Percentiles rank a stretch among this genome's conserved stretches.
Conservation (phyloP, 345 rosid genomes). For the Arabis hirsuta region DNA sequence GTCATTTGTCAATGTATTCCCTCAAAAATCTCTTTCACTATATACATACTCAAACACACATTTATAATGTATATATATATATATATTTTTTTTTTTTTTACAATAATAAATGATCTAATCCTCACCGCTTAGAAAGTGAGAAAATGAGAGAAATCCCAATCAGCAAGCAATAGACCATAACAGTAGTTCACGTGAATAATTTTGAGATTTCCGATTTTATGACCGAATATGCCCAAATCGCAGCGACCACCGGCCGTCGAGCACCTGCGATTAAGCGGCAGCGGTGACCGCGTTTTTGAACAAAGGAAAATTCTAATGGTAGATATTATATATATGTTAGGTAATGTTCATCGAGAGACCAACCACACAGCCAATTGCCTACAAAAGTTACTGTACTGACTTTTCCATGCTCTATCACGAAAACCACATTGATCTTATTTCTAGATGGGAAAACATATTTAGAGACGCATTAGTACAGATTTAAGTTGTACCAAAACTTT, state of each 20-base stretch:
- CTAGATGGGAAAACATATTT: background rate
- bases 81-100: background rate
- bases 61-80: background rate
- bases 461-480: no score
- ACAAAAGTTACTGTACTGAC: slow-evolving; percentile 22
- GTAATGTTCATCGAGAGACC: slow-evolving; percentile 9
- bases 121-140: background rate
- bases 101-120: no score
- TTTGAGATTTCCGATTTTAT: no score
- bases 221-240: no score
- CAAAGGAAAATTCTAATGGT: background rate
- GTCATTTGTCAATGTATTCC: slow-evolving; percentile 31
- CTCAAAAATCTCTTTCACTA: slow-evolving; percentile 8
- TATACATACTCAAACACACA: background rate
- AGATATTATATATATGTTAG: background rate
- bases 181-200: no score
- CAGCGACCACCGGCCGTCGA: no score
- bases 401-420: slow-evolving; percentile 16
- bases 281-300: no score
- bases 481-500: no score
- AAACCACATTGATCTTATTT: background rate
- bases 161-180: no score
- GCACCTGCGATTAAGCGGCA: no score
- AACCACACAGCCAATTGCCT: slow-evolving; percentile 21
- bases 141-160: background rate